Evolutionary conservation across 495 filamentous ascomycete genomes (phyloP), one percentile per base, ranked within the genome.

Genomic region (Hypomontagnella submonticulosa): DNA sequence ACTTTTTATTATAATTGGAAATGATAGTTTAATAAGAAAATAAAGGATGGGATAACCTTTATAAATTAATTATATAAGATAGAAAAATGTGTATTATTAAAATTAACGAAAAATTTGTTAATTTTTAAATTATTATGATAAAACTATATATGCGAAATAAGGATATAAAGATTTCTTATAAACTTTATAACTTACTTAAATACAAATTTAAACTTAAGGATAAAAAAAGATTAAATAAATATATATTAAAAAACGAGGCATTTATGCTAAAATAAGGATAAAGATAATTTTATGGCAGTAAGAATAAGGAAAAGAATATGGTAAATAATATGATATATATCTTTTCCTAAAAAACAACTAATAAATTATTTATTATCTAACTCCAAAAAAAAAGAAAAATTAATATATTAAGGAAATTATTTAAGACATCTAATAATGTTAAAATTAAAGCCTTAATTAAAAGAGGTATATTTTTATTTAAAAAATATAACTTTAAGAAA

Each of bases 31-130:
- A 48, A n/a, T n/a, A 32, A 3, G 32, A 48, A 48, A 30, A 48
- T 32, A 32, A 32, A 48, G 18, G 18, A 48, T 48, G 32, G 32
- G 32, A 5, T 36, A 36, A 36, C 4, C 11, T 36, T 5, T 36
- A 36, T 36, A 36, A 36, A 36, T 36, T 36, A 36, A 36, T 36
- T 11, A 11, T 36, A 36, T 32, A 30, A 48, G 13, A 30, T 15
- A 9, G 2, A 18, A 48, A 30, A 48, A 48, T n/a, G 4, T 48
- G 13, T 30, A 30, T 48, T 30, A 48, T 48, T 30, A 48, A 30
- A n/a, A 32, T 30, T 7, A 48, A 48, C n/a, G 32, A 48, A 30
- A 48, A 32, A 32, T 30, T 48, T 30, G 32, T 48, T 48, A 30
- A 12, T n/a, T 48, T 48, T 32, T n/a, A 32, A 30, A 48, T 48